Evolutionary conservation across 345 rosid genomes (phyloP), one percentile per base, ranked within the genome.

Genomic region (Rhodomyrtus tomentosa): DNA sequence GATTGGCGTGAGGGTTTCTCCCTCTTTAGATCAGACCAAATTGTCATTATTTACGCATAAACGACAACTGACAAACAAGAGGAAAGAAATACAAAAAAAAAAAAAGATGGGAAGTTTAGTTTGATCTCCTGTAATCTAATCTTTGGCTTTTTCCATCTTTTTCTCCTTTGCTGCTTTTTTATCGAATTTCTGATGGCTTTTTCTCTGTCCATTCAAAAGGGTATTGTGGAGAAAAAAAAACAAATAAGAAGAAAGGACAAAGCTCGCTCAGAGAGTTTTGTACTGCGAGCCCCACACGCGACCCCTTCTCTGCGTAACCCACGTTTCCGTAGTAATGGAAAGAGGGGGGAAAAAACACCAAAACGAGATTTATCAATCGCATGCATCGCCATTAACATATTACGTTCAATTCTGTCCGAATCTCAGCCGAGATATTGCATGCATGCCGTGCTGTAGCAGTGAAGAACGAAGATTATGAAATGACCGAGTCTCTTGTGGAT

Each of bases 111-210:
- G 48, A 40, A 14, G 51, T 62, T 72, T 68, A 25, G 42, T 32
- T 68, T 50, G 38, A 24, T 12, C 85, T 86, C 86, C 83, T 86
- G 84, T 88, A 86, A 89, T 81, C 85, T 82, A 86, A 89, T 81
- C 85, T 82, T 55, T 68, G 83, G 36, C 84, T 49, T 85, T 50
- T 88, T 84, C 13, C 15, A 40, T 29, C 52, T 55, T 51, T 72
- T 53, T 36, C 25, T 36, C 38, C 53, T 56, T 80, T 84, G 6
- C 55, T 36, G 55, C 81, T 84, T 62, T 50, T 62, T 62, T 59
- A 48, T 53, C 58, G 93, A 92, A 92, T 90, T 90, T 89, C 89
- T 88, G 92, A 90, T 87, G 87, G 87, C 85, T 74, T 83, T 89
- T 83, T 89, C 88, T 87, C 89, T 88, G 89, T 85, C 87, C 89